Evolutionary conservation across 345 rosid species (phyloP), one percentile per base, ranked within the genome.

Genomic region (Eucalyptus marginata): DNA sequence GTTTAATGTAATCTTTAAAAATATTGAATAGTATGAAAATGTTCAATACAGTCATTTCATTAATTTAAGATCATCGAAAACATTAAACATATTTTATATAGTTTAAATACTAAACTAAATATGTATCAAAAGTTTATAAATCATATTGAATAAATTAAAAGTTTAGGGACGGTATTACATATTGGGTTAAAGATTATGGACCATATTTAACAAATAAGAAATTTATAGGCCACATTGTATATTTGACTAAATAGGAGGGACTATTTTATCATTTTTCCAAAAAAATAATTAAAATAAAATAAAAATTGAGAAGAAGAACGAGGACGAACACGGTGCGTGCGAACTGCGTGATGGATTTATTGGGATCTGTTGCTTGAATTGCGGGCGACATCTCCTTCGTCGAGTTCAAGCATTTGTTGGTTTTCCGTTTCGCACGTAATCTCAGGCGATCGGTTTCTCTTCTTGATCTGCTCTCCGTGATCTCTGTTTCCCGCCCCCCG

Each of bases 161-260:
- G 0, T 51, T 52, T 52, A 52, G 2, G 2, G 1, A 18, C 1
- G 0, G 0, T 52, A 7, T 52, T 52, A 52, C 4, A 7, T 1
- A 3, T 52, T 20, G 2, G 3, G 0, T 0, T 52, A 7, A 52
- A 52, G 1, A 18, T 52, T 18, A 52, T 52, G 10, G 5, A 52
- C 1, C 2, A 20, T 4, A 20, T 52, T 52, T 52, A 52, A 18
- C 1, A 20, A 52, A 52, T 52, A 4, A 7, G 15, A 12, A 29
- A 62, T 56, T 56, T 56, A 52, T 52, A 52, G 24, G 24, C 58
- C 58, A 52, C 58, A 3, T 52, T 20, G 4, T 18, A 52, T 18
- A 52, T 52, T 52, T 52, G 58, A 52, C 10, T 44, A 44, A 44
- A 2, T 7, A 44, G 8, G 47, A 44, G 47, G 47, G 58, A 52